Base-by-base conservation (phyloP, 805 yeast genomes). In the Spathaspora hagerdaliae region DNA sequence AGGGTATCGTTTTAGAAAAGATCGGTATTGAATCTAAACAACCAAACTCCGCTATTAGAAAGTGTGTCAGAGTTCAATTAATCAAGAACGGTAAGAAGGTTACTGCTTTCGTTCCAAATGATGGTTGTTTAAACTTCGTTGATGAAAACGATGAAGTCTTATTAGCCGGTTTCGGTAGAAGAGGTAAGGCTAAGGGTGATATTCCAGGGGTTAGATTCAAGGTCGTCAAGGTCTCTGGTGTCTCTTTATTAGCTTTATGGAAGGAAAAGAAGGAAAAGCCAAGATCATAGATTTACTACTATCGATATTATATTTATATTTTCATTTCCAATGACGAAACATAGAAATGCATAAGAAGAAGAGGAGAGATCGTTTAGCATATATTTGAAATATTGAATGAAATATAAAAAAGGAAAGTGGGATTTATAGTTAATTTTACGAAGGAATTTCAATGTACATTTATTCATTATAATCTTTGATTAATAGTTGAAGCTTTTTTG, bases 151-250 rank as follows among this genome's bases (percentile, higher is more conserved):
- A 94, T 81, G 98, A 94, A 79, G 99, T 94, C 67, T 82, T 94
- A 70, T 83, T 94, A 67, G 98, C 99, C 70, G 99, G 99, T 85
- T 94, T 94, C 90, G 99, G 99, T 89, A 90, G 98, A 83, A 94
- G 96, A 85, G 99, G 99, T 83, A 94, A 94, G 85, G 99, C 99
- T 77, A 94, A 94, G 96, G 99, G 99, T 85, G 99, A 94, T 91
- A 92, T 94, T 73, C 99, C 99, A 78, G 99, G 99, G 89, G 99
- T 94, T 74, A 94, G 99, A 87, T 94, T 94, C 90, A 94, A 94
- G 88, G 99, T 94, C 75, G 99, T 94, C 75, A 94, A 94, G 85
- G 99, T 94, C 67, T 88, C 99, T 66, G 99, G 99, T 87, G 99
- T 95, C 70, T 94, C 99, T 66, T 85, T 94, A 78, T 84, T 91